Percentiles rank a stretch among this genome's conserved stretches.
Evolutionary conservation across 148 eudicot genomes (phyloP).

Genomic region (Drosera capensis): DNA sequence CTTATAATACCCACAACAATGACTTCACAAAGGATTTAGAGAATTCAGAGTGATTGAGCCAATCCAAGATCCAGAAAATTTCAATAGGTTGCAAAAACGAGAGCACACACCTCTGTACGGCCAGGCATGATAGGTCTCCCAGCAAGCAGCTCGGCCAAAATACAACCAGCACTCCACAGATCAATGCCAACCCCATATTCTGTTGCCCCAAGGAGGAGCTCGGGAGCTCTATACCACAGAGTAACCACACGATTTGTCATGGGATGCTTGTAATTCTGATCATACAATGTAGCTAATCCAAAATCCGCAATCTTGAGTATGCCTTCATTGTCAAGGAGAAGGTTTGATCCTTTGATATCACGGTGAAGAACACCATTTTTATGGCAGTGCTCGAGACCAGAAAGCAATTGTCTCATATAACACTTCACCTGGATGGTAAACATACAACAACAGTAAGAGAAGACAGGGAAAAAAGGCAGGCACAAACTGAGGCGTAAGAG

Average conservation of each 20-base stretch:
- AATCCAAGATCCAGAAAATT: no score
- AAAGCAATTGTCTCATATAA: slow-evolving; percentile 60
- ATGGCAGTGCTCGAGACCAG: slow-evolving; percentile 94
- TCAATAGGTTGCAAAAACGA: no score
- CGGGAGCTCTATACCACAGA: slow-evolving; percentile 94
- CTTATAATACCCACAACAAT: no score
- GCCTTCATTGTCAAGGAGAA: slow-evolving; percentile 70
- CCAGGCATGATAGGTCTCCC: slow-evolving; percentile 77
- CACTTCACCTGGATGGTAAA: slow-evolving; percentile 54
- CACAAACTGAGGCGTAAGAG: no score
- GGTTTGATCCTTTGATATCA: slow-evolving; percentile 90
- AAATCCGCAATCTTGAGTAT: slow-evolving; percentile 81
- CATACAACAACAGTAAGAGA: slow-evolving; percentile 2
- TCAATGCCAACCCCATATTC: slow-evolving; percentile 84
- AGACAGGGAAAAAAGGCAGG: background rate
- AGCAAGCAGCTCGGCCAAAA: slow-evolving; percentile 57
- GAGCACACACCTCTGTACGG: slow-evolving; percentile 61
- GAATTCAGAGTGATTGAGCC: no score
- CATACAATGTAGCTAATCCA: slow-evolving; percentile 71
- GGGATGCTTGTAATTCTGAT: slow-evolving; percentile 71
- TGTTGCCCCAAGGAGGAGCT: slow-evolving; percentile 88
- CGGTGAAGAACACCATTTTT: slow-evolving; percentile 75
- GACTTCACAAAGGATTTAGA: no score
- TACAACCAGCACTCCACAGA: slow-evolving; percentile 94
- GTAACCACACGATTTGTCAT: slow-evolving; percentile 97